These are phyloP conservation scores for Aspergillus viridinutans DNA, from an alignment of 2,329 filamentous ascomycete species.

Conservation along the genomic window DNA sequence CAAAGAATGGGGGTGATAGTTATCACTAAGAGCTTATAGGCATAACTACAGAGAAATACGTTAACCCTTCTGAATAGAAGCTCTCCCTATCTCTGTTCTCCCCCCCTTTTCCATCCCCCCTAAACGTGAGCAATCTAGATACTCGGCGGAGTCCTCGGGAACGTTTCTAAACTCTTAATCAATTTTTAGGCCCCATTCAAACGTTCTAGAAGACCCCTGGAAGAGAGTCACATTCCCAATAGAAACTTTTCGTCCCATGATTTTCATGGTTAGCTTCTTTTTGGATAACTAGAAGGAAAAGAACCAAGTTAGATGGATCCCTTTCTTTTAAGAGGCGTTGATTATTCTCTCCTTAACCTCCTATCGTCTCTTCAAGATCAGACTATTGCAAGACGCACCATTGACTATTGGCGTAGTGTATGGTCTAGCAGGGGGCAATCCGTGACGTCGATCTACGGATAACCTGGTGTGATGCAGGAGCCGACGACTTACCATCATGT, in stretches of 20 bases:
- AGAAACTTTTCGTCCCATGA: conserved; percentile 24
- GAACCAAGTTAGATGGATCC: not conserved
- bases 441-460: conserved; percentile 20
- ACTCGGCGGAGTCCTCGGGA: not conserved
- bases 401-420: conserved; percentile 18
- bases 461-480: not conserved
- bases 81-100: not conserved
- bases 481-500: not conserved
- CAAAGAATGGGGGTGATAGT: no score
- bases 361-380: not conserved
- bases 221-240: conserved; percentile 18
- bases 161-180: not conserved
- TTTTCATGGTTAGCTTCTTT: conserved; percentile 4
- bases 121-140: not conserved
- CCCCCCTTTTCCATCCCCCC: not conserved
- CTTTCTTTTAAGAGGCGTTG: not conserved
- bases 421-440: conserved; percentile 5
- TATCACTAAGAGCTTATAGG: not conserved
- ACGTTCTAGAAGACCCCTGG: conserved; percentile 36
- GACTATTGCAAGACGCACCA: conserved; percentile 13
- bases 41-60: not conserved
- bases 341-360: not conserved
- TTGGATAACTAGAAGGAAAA: not conserved
- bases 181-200: not conserved
- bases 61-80: not conserved